Evolutionary conservation across 2,329 filamentous ascomycete species (phyloP), one percentile per base, ranked within the genome.

Genomic region (Penicillium sp.): DNA sequence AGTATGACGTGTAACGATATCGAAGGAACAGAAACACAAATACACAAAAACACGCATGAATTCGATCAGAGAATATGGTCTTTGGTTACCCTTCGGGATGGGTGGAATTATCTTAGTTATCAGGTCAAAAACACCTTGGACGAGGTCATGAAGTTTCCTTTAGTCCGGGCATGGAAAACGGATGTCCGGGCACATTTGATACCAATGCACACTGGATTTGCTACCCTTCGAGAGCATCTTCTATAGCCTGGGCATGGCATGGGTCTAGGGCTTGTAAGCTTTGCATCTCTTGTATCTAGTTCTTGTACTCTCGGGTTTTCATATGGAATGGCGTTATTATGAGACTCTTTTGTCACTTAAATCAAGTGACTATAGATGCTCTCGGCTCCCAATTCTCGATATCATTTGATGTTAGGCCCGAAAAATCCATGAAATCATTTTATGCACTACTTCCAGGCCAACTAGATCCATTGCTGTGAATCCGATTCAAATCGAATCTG

Each of bases 1-100:
- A 53, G 55, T 56, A 58, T 58, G 47, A 59, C 42, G 38, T 58
- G 48, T 55, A 40, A 60, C 22, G 52, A 60, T 50, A 60, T 58
- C 30, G 48, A 40, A 42, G 47, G 47, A 37, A 45, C 36, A 50
- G 50, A n/a, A 25, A 53, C 22, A 19, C 11, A 41, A 52, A 68
- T 57, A 14, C 61, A 55, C 14, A 22, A 50, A 45, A 45, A 33
- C 33, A 35, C 14, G 25, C 19, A 25, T 45, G 43, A n/a, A 33
- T 45, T 25, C 10, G 31, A 50, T 36, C n/a, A 5, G 31, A 28
- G 45, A 9, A 40, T 22, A 37, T 37, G 12, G 5, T 26, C 19
- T 43, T 17, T 38, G 17, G 17, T 48, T 48, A 36, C 16, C 11
- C 41, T 33, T 26, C 10, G 30, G 19, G 12, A 38, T 50, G 46